Evolutionary conservation across 192 early-diverging fungal species (phyloP).

Genomic region (Podila epigama): DNA sequence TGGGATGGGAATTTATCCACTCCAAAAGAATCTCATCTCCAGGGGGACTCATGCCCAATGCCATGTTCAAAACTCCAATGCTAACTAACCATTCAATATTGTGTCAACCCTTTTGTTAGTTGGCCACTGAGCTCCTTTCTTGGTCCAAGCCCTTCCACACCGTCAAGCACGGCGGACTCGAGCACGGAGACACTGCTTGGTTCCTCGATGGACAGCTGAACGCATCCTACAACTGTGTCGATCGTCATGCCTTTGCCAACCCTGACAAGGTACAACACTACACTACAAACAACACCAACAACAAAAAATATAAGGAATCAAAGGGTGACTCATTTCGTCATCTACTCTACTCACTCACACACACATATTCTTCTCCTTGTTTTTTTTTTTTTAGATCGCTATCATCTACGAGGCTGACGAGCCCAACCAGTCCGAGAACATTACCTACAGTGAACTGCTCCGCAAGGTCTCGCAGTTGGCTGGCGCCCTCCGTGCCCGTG

Average conservation of each 20-base stretch:
- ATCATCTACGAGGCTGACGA: slow-evolving; percentile 93
- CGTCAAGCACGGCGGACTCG: slow-evolving; percentile 75
- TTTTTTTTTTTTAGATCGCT: slow-evolving; percentile 59
- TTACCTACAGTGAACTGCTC: slow-evolving; percentile 88
- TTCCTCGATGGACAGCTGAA: slow-evolving; percentile 93
- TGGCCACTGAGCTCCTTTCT: slow-evolving; percentile 78
- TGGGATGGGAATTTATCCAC: no score
- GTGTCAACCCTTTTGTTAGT: slow-evolving; percentile 35
- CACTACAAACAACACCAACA: slow-evolving; percentile 17
- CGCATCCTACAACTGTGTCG: slow-evolving; percentile 95
- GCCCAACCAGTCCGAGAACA: slow-evolving; percentile 75
- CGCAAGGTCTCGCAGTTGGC: slow-evolving; percentile 85
- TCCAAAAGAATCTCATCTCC: background rate
- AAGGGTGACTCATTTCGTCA: no score
- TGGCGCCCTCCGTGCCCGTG: slow-evolving; percentile 83
- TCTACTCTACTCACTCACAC: background rate
- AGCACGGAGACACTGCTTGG: slow-evolving; percentile 91
- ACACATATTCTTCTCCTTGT: background rate
- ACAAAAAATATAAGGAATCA: no score
- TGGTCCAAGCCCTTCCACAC: slow-evolving; percentile 85
- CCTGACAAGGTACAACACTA: slow-evolving; percentile 79
- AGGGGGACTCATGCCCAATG: background rate
- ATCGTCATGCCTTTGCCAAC: slow-evolving; percentile 83
- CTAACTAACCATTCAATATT: background rate
- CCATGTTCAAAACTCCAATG: background rate